These are phyloP conservation scores for Thuidium tamariscinum DNA, from an alignment of 225 moss, liverwort and hornwort species.

Conservation along the genomic window DNA sequence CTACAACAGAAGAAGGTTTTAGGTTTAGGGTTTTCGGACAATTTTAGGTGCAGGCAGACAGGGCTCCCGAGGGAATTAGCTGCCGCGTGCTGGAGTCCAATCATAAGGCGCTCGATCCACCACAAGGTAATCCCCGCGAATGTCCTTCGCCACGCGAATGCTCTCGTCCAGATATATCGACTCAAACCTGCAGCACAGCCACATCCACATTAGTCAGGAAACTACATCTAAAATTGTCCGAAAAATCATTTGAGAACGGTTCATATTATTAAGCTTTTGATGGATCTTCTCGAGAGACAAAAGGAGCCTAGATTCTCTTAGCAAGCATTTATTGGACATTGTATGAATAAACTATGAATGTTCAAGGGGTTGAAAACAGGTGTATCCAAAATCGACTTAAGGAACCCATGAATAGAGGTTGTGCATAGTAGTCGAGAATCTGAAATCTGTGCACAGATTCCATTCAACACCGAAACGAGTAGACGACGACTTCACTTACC, in stretches of 20 bases:
- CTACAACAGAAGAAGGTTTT: background rate
- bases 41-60: background rate
- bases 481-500: slow-evolving; percentile 24
- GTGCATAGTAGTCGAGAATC: background rate
- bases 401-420: background rate
- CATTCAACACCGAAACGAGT: background rate
- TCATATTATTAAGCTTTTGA: background rate
- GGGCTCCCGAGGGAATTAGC: background rate
- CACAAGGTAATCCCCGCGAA: slow-evolving; percentile 70
- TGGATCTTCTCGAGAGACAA: background rate
- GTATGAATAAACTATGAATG: background rate
- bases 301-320: background rate
- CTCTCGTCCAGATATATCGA: slow-evolving; percentile 71
- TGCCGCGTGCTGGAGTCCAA: slow-evolving; percentile 2
- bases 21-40: no score
- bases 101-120: slow-evolving; percentile 53
- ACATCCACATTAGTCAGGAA: background rate
- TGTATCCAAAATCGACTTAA: background rate
- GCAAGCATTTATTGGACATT: background rate
- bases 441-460: background rate
- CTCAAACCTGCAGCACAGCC: slow-evolving; percentile 51
- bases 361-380: background rate
- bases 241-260: background rate
- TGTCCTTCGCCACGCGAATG: slow-evolving; percentile 67
- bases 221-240: background rate